These are phyloP conservation scores for Paecilomyces variotii DNA, from an alignment of 2,329 filamentous ascomycete genomes.

Conservation along the genomic window DNA sequence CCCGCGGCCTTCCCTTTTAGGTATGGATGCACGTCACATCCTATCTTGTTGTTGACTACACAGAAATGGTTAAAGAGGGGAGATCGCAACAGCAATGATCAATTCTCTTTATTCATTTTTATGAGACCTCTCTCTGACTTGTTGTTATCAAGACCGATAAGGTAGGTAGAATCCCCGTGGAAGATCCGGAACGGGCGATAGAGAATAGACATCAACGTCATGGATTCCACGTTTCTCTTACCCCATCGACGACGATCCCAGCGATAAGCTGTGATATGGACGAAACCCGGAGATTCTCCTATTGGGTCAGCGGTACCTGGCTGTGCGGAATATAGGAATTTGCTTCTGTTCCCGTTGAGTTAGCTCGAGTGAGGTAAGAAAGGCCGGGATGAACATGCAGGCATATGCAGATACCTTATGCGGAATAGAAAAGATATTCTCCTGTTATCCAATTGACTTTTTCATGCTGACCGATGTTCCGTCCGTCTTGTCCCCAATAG, in stretches of 20 bases:
- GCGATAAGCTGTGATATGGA: neutral
- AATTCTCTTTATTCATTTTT: neutral
- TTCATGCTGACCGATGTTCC: conserved; percentile 25
- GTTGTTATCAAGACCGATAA: neutral
- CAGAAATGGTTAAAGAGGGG: neutral
- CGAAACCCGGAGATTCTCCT: neutral
- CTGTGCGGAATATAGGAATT: neutral
- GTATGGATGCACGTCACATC: neutral
- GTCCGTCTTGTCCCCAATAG: conserved; percentile 40
- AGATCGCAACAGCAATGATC: neutral
- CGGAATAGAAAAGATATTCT: neutral
- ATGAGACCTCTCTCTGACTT: neutral
- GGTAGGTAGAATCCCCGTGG: neutral
- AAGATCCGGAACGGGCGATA: neutral
- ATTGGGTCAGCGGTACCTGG: neutral
- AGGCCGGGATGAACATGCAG: neutral
- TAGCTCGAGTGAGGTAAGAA: neutral
- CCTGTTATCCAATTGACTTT: neutral
- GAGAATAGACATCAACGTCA: neutral
- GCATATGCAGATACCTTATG: neutral
- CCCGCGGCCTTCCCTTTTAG: neutral
- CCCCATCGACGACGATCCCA: neutral
- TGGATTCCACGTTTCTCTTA: neutral
- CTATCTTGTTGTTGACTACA: neutral
- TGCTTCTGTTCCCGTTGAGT: neutral